Evolutionary conservation across 2,329 filamentous ascomycete genomes (phyloP), one percentile per base, ranked within the genome.

Genomic region (Penicillium sp.): DNA sequence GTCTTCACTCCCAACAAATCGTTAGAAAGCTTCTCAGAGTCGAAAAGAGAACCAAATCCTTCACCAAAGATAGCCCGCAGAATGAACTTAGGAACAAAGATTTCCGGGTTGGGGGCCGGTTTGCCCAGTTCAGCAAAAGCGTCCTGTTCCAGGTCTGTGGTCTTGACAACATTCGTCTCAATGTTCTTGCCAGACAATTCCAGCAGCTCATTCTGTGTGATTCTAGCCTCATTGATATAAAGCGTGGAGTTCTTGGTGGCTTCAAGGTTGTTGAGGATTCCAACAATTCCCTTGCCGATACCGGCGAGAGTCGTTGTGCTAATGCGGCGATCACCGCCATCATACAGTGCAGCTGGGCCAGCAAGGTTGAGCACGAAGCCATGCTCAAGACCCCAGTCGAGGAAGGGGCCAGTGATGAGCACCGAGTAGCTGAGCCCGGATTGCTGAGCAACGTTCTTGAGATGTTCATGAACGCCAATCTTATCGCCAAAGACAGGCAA

Each of bases 171-270:
- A 31, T 65, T 65, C 11, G 60, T 57, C 8, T 61, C 70, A 60
- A 73, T 68, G 29, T 64, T 56, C 15, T 60, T 61, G 21, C 68
- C 74, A 2, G 68, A 68, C 29, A 68, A 57, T 54, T 73, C 34
- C 21, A 66, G 31, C 0, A 80, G 56, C 46, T 74, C 51, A 16
- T 75, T 75, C 67, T 84, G 82, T 0, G 79, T 77, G 16, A 77
- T 69, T 5, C 74, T 69, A 10, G 76, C 69, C 27, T 79, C 76
- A 7, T 80, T 68, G n/a, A 83, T 69, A 57, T 75, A 76, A 2
- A 86, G 73, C 3, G 67, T 55, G 4, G 77, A 73, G 65, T 87
- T 85, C 68, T 78, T 78, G 0, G 84, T 86, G 65, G 82, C 78
- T 2, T 80, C 76, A 0, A 76, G 78, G 50, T 84, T 74, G 8